Evolutionary conservation across 352 stramenopile species (phyloP), one percentile per base, ranked within the genome.

Genomic region (Pythium myriotylum): DNA sequence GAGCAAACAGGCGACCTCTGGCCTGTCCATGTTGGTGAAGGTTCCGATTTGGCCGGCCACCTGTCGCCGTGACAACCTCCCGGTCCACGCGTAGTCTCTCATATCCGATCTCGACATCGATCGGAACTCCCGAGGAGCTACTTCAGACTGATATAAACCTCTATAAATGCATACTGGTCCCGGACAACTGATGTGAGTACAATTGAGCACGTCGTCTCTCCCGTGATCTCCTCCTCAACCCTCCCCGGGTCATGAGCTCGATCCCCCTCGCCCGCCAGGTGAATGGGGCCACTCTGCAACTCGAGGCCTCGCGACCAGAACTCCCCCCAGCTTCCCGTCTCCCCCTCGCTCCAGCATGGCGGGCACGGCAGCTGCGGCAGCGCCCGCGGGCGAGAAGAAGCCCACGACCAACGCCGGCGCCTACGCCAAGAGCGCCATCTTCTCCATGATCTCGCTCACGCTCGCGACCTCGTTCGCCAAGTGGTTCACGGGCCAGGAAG

Each of bases 401-500:
- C 57, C 66, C 20, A 62, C 45, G 19, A 67, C 55, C 41, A 88
- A 86, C 53, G 79, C 75, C 45, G 83, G 79, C 45, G 76, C 74
- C 54, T 87, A 88, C 74, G 75, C 87, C 67, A 91, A 91, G 64
- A 90, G 78, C 62, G 80, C 79, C 47, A 59, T 90, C 12, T 84
- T 90, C 65, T 90, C 83, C 50, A 92, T 92, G 83, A 42, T 89
- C 4, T 86, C 80, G 56, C 63, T 92, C 41, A 81, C 77, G 42
- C 26, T 88, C 51, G 80, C 77, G 19, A 81, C 83, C 42, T 65
- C 79, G 19, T 61, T 76, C 35, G 81, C 73, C 14, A 77, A 81
- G 53, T 92, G 78, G 66, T 59, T 92, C 45, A 79, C 70, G n/a
- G 68, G 75, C 64, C 74, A 80, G 32, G 80, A 92, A 59, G 76